Base-by-base conservation (phyloP, 148 eudicot genomes). In the Pouteria glomerata region DNA sequence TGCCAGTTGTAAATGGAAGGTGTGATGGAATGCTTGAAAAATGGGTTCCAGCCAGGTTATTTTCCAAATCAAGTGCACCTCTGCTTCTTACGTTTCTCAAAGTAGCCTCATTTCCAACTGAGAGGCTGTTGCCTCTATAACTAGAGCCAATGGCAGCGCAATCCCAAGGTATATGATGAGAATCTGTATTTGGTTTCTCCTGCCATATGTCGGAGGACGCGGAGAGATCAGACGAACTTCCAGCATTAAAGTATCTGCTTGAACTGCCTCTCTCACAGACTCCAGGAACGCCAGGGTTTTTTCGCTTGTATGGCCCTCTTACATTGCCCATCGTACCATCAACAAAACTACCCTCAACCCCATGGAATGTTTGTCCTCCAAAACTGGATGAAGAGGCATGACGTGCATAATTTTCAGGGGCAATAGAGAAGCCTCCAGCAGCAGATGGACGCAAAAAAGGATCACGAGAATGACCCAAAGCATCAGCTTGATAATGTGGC, bases 21-120 rank as follows among this genome's bases (percentile, higher is more conserved):
- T 74, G 84, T 14, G 81, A 45, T 74, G 85, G 81, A 80, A 65
- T 83, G 68, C 67, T 42, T 65, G 83, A 71, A 30, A 78, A 56
- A 73, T 83, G 83, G 45, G 86, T 68, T 71, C 88, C 78, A 66
- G 71, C 77, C 27, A 80, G 45, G 47, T 83, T 81, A 8, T 80
- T 59, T 68, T 88, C 91, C 78, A 78, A 71, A 59, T 88, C 91
- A 78, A 84, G 35, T 51, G 86, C 60, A 65, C 87, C 57, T 68
- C 91, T 81, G 70, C 90, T 90, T 81, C 96, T 85, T 67, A 93
- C 96, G 81, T 93, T 93, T 82, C 94, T 83, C 16, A 47, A 52
- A 73, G 91, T 75, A 66, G 76, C 73, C 64, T 90, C 93, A 68
- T 81, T 77, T 23, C 87, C 88, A 68, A 77, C 69, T 23, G 91